Conservation (phyloP, 106 monocot genomes). For the Allium sativum region DNA sequence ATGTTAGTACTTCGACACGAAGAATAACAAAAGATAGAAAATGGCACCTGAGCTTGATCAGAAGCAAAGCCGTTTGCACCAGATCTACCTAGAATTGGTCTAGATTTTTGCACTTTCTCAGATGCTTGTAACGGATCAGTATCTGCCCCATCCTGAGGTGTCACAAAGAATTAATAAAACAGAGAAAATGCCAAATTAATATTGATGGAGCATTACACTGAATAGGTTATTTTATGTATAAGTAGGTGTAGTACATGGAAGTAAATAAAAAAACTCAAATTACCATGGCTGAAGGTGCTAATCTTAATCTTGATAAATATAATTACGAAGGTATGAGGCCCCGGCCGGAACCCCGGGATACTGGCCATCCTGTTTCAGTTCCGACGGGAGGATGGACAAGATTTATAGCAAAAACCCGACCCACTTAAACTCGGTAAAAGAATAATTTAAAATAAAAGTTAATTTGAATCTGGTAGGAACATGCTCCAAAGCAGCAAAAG, state of each 20-base stretch:
- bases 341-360: too few species aligned
- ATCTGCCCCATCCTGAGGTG: constrained; percentile 51
- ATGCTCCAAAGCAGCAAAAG: too few species aligned
- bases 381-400: too few species aligned
- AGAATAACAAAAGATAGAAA: not conserved
- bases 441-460: too few species aligned
- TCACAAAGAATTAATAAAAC: not conserved
- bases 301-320: not conserved
- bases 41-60: constrained; percentile 40
- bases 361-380: too few species aligned
- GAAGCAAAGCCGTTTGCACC: constrained; percentile 66
- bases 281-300: not conserved
- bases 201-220: not conserved
- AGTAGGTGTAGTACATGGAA: too few species aligned
- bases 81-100: constrained; percentile 66
- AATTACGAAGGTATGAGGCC: too few species aligned
- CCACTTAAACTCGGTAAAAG: too few species aligned
- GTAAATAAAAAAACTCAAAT: not conserved
- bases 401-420: too few species aligned
- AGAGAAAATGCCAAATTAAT: not conserved
- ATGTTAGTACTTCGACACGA: too few species aligned
- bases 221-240: too few species aligned
- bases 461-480: too few species aligned
- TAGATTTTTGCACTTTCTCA: constrained; percentile 62
- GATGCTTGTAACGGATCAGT: constrained; percentile 58